Evolutionary conservation across 2,329 filamentous ascomycete species (phyloP).

Genomic region (Neonectria sp.): DNA sequence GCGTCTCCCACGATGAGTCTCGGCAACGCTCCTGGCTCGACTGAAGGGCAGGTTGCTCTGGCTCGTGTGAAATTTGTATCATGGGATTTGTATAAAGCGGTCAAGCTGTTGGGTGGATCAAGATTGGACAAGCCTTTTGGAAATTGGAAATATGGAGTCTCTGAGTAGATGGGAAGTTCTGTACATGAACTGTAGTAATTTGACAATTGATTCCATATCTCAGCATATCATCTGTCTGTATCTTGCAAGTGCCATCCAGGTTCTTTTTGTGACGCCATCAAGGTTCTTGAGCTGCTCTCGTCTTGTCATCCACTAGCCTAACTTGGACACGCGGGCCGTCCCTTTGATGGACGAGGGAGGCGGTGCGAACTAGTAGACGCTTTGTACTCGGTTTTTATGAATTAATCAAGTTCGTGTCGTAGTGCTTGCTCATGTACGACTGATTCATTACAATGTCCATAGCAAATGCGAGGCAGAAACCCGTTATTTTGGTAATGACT

Average conservation of each 20-base stretch:
- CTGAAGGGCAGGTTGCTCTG: conserved; percentile 35
- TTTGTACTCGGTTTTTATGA: not conserved
- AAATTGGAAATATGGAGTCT: conserved; percentile 56
- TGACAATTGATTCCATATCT: conserved; percentile 51
- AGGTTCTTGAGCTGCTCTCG: not conserved
- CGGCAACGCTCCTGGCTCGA: conserved; percentile 37
- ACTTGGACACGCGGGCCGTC: conserved; percentile 9
- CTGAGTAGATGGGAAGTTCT: conserved; percentile 60
- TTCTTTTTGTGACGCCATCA: conserved; percentile 22
- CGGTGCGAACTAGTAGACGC: not conserved
- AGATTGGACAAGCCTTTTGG: conserved; percentile 53
- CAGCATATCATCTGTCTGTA: not conserved
- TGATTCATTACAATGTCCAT: not conserved
- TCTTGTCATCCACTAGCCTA: conserved; percentile 11
- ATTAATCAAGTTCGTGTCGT: not conserved
- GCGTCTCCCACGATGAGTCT: conserved; percentile 41
- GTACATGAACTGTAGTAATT: conserved; percentile 58
- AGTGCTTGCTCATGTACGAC: not conserved
- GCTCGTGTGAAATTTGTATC: conserved; percentile 46
- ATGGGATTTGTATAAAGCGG: conserved; percentile 46
- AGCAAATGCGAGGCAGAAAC: too few relatives aligned
- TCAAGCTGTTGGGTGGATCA: conserved; percentile 43
- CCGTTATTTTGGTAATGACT: not conserved
- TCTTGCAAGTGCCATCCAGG: conserved; percentile 27
- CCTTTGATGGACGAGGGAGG: not conserved